Percentiles rank a stretch among this genome's conserved stretches.
phyloP scores from a whole-genome alignment of 1,284 basidiomycete species.

The Austroboletus novae-zelandiae region DNA sequence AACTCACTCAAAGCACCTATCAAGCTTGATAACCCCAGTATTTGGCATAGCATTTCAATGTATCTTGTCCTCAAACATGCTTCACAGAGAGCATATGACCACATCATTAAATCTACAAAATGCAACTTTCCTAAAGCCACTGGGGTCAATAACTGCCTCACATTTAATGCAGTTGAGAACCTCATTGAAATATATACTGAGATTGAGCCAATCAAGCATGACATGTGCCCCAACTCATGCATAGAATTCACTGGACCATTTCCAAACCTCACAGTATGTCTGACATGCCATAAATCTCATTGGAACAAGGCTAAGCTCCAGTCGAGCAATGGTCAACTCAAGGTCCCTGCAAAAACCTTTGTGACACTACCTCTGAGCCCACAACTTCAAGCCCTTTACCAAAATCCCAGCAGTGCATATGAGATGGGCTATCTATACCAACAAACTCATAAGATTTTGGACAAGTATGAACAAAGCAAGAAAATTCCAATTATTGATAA shows the following conservation, averaged over 20 bases:
- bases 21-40: background rate
- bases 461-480: too few species aligned
- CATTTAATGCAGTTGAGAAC: background rate
- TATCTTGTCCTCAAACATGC: constrained; percentile 1
- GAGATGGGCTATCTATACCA: too few species aligned
- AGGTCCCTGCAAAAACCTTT: background rate
- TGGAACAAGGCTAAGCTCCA: background rate
- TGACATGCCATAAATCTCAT: background rate
- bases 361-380: too few species aligned
- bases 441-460: too few species aligned
- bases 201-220: background rate
- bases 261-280: background rate
- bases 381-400: too few species aligned
- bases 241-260: background rate
- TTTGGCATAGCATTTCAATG: too few species aligned
- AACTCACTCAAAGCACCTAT: background rate
- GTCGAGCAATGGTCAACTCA: background rate
- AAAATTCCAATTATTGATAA: too few species aligned
- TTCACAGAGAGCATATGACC: background rate
- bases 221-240: background rate
- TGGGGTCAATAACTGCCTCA: background rate
- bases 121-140: background rate
- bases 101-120: background rate
- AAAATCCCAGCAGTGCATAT: too few species aligned
- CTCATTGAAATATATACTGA: background rate